These are phyloP conservation scores for Jatropha multifida DNA, from an alignment of 441 rosid species.

Conservation along the genomic window DNA sequence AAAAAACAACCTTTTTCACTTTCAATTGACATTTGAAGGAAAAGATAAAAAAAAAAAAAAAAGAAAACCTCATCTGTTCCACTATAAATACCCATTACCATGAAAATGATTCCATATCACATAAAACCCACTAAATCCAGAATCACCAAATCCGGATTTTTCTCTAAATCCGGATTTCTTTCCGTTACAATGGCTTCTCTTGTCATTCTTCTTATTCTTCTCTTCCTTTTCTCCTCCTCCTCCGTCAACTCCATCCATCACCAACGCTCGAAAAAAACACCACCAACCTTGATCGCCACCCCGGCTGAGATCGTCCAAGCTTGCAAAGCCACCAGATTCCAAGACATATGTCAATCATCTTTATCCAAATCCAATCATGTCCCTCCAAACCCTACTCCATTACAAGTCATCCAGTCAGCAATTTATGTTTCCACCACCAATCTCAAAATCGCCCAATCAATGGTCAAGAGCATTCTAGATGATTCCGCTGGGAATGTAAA, in stretches of 20 bases:
- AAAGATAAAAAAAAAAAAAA: too few species aligned
- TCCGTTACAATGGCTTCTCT: slow-evolving; percentile 31
- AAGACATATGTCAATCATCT: slow-evolving; percentile 52
- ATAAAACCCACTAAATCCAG: neutral
- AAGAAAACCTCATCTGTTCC: neutral
- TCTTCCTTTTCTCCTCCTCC: slow-evolving; percentile 27
- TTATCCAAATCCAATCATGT: slow-evolving; percentile 34
- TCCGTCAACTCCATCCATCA: slow-evolving; percentile 15
- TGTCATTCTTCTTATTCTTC: slow-evolving; percentile 17
- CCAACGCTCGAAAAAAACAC: slow-evolving; percentile 4
- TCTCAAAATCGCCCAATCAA: slow-evolving; percentile 50
- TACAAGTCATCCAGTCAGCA: slow-evolving; percentile 62
- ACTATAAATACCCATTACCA: neutral
- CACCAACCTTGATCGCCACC: slow-evolving; percentile 12
- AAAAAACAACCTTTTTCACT: too few species aligned
- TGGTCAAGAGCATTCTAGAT: slow-evolving; percentile 53
- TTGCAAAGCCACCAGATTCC: slow-evolving; percentile 73
- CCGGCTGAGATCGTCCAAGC: slow-evolving; percentile 49
- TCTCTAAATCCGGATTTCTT: neutral
- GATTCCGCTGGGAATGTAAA: slow-evolving; percentile 46
- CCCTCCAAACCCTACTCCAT: slow-evolving; percentile 49
- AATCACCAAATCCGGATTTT: too few species aligned
- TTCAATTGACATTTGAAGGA: too few species aligned
- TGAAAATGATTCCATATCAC: neutral
- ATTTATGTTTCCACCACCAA: slow-evolving; percentile 51